phyloP scores from a whole-genome alignment of 164 flowering plant species.

The Hamamelis virginiana region DNA sequence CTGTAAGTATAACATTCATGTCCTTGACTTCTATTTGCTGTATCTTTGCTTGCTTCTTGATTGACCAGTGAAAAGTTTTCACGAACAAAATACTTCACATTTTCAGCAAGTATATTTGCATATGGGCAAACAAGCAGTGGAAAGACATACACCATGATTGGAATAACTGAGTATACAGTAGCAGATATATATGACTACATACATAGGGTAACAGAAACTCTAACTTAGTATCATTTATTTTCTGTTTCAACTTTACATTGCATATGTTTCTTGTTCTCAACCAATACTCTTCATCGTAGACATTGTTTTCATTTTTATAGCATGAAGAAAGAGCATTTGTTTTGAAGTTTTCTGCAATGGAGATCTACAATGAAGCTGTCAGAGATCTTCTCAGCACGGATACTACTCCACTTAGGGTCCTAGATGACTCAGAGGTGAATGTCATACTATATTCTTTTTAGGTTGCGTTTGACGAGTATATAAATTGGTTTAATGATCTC shows the following conservation, averaged over 20 bases:
- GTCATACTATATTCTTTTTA: background rate
- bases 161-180: constrained; percentile 75
- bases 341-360: constrained; percentile 95
- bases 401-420: constrained; percentile 65
- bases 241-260: background rate
- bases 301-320: constrained; percentile 24
- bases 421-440: constrained; percentile 95
- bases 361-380: constrained; percentile 93
- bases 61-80: background rate
- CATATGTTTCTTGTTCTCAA: background rate
- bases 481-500: background rate
- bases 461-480: background rate
- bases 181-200: constrained; percentile 85
- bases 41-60: background rate
- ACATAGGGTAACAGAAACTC: constrained; percentile 44
- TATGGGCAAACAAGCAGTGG: constrained; percentile 99
- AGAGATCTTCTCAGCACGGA: constrained; percentile 81
- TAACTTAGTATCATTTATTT: background rate
- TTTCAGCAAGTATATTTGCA: constrained; percentile 89
- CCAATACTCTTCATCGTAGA: background rate
- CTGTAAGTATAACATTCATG: constrained; percentile 37
- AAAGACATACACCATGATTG: constrained; percentile 94
- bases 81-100: background rate
- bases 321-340: constrained; percentile 82
- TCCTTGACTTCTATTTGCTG: constrained; percentile 1